phyloP scores from a whole-genome alignment of 495 filamentous ascomycete species.

The Corynascus novoguineensis region DNA sequence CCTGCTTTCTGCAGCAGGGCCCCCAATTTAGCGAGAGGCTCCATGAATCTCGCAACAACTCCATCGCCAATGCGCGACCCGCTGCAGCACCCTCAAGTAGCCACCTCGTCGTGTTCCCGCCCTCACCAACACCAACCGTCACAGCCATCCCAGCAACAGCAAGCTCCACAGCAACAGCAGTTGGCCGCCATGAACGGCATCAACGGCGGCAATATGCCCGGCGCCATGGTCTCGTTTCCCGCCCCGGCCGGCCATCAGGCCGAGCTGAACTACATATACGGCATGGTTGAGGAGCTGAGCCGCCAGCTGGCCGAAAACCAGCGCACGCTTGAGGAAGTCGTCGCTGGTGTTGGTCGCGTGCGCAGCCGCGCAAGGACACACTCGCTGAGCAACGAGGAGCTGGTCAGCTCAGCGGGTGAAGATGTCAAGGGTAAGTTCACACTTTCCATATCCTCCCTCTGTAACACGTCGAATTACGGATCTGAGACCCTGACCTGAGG shows the following conservation, averaged over 20 bases:
- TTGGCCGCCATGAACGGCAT: conserved; percentile 51
- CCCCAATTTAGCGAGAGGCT: conserved; percentile 4
- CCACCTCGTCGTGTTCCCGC: background rate
- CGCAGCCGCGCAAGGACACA: conserved; percentile 43
- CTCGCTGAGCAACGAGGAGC: conserved; percentile 46
- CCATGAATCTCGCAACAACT: conserved; percentile 26
- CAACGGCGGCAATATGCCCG: conserved; percentile 46
- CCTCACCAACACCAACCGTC: conserved; percentile 8
- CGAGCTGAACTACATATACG: conserved; percentile 79
- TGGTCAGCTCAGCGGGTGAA: conserved; percentile 42
- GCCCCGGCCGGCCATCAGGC: conserved; percentile 79
- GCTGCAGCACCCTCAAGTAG: conserved; percentile 11
- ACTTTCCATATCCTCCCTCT: background rate
- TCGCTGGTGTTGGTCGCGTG: conserved; percentile 55
- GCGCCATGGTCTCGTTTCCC: conserved; percentile 49
- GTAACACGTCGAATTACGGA: background rate
- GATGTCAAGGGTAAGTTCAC: conserved; percentile 43
- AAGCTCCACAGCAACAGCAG: conserved; percentile 21
- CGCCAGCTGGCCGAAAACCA: conserved; percentile 71
- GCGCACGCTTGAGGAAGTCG: conserved; percentile 67
- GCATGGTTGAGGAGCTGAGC: conserved; percentile 75
- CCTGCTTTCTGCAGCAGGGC: background rate
- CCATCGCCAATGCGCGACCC: conserved; percentile 19
- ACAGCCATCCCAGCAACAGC: conserved; percentile 9
- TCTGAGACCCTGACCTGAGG: background rate